Base-by-base conservation (phyloP, 179 eudicot species). In the Actinidia polygama region DNA sequence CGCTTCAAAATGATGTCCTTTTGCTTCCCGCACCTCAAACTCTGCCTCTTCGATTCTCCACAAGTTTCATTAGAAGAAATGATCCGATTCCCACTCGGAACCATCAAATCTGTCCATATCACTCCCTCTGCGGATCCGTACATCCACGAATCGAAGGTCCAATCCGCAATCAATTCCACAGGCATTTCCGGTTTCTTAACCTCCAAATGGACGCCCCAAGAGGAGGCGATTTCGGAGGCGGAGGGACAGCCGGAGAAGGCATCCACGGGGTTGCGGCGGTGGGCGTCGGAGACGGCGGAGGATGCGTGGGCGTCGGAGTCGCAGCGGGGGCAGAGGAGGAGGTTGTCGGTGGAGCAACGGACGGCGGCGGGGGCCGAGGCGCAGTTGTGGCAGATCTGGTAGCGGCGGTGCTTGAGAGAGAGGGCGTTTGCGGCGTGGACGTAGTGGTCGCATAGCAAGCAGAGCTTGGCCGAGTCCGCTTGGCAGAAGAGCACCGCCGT, bases 351-450 rank as follows among this genome's bases (percentile, higher is more conserved):
- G 75, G 79, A 36, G 81, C 92, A 91, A 5, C 79, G 83, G 59
- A 88, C 69, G 54, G 95, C 16, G 7, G 88, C 90, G 1, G 95
- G 90, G 0, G 82, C 88, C 7, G 88, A 75, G 7, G 80, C 80
- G 70, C 99, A 95, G 73, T 74, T 68, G 83, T 94, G 89, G 76
- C 98, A 95, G 89, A 96, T 89, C 89, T 87, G 98, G 3, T 87
- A 87, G 7, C 99, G 91, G 26, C 85, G 70, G 85, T 96, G 99
- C 81, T 93, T 96, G 68, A 40, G 81, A 3, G 98, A 91, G 26
- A 96, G 91, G 1, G 97, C 90, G 87, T 96, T 96, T 59, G 99
- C 98, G 6, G 97, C 87, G 91, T 96, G 98, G 10, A 96, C 99
- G 73, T 88, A 94, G 4, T 85, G 92, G 89, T 96, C 99, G 82